A percentile compares a stretch with the other conserved stretches of the same genome.
phyloP scores from a whole-genome alignment of 2,329 filamentous ascomycete genomes.

The Fusarium pseudonygamai region DNA sequence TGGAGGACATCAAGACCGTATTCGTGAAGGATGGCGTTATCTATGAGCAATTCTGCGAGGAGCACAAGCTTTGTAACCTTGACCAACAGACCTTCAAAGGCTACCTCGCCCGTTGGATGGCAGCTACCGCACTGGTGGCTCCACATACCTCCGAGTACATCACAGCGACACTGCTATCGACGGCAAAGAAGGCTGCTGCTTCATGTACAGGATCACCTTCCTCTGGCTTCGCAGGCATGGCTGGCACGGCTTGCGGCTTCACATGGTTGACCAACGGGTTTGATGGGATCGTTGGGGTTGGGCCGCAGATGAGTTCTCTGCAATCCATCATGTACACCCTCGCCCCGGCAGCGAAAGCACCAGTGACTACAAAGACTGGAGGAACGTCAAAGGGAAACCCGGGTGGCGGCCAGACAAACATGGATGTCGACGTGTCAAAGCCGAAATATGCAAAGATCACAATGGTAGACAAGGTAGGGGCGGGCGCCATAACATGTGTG shows the following conservation, averaged over 20 bases:
- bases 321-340: conserved; percentile 70
- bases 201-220: conserved; percentile 59
- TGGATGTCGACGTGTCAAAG: conserved; percentile 41
- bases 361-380: conserved; percentile 64
- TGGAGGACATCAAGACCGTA: conserved; percentile 58
- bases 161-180: background rate
- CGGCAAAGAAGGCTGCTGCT: conserved; percentile 58
- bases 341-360: conserved; percentile 51
- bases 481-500: conserved; percentile 64
- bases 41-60: conserved; percentile 75
- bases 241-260: conserved; percentile 73
- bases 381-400: conserved; percentile 66
- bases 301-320: conserved; percentile 75
- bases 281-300: conserved; percentile 70
- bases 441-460: conserved; percentile 49
- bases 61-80: conserved; percentile 66
- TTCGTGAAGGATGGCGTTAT: conserved; percentile 67
- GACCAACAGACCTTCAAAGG: conserved; percentile 82
- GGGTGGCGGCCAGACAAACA: conserved; percentile 53
- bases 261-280: conserved; percentile 66
- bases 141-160: conserved; percentile 43
- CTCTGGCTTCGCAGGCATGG: conserved; percentile 58
- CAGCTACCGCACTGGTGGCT: conserved; percentile 62
- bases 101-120: conserved; percentile 75
- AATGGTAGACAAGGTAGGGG: conserved; percentile 61